Evolutionary conservation across 2,329 filamentous ascomycete species (phyloP), one percentile per base, ranked within the genome.

Genomic region (Gyromitra esculenta): DNA sequence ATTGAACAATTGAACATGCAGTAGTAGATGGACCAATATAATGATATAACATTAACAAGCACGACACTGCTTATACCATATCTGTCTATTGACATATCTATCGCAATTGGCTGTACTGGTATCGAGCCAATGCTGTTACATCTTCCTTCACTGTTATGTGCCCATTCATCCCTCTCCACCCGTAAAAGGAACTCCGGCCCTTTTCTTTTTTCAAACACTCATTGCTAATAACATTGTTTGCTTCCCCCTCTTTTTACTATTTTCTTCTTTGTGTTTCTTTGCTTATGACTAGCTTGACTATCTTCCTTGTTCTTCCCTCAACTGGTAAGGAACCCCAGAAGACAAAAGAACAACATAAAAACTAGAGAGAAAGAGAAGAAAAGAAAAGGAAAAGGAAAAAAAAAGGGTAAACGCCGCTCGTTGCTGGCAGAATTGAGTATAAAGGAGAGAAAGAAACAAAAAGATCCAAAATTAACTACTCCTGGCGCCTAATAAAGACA

Each of bases 401-500:
- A 48, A 15, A 45, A n/a, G 11, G 18, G 35, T 7, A 25, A 60
- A 35, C 66, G 39, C n/a, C 62, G 8, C 48, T 56, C 39, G n/a
- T 37, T 50, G 37, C 48, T 59, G 50, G 21, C 35, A 25, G 13
- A 37, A 57, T 57, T 48, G 48, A 50, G 21, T 54, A 45, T 72
- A 72, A 64, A 64, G 6, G 68, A 72, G 68, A 57, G 68, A 35
- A 72, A 57, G 18, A 59, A 73, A 73, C 37, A 43, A 64, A 21
- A 18, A 66, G 25, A 63, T 62, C 9, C n/a, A n/a, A 31, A 66
- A 54, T 65, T 48, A 66, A 57, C 48, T 41, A 64, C 66, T 50
- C 54, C 35, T 18, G 35, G 63, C 25, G 37, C 54, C 65, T 25
- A 52, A 75, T 59, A 45, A 69, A 65, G n/a, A 59, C 72, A 75